Evolutionary conservation across 2,329 filamentous ascomycete genomes (phyloP), one percentile per base, ranked within the genome.

Genomic region (Talaromyces rugulosus): DNA sequence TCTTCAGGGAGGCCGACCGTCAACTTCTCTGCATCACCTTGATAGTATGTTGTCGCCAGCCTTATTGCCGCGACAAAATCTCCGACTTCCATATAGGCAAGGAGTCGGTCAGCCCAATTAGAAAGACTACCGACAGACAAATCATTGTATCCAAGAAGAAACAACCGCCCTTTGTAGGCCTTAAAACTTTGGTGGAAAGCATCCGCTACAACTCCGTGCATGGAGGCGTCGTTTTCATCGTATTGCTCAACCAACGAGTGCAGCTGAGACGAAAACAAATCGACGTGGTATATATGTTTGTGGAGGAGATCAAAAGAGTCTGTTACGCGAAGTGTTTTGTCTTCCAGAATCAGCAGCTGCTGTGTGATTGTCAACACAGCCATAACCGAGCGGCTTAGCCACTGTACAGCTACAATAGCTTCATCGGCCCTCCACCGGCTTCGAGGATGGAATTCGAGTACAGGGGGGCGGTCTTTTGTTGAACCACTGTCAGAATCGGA

Each of bases 161-260:
- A 99, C 40, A 97, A 82, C 33, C 94, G 86, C 5, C 95, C 93
- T 75, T 98, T 99, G 78, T 98, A 99, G 3, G 92, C 85, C 70
- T 91, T 92, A 77, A 98, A 94, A 75, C 94, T 97, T 92, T 98
- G 98, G 72, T 94, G 94, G 69, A 97, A 99, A 0, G 93, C 95
- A 80, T 99, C 95, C 7, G 94, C 94, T 55, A 98, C 91, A 8
- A 98, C 93, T 2, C 94, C 94, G 76, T 98, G 95, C 87, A 98
- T 90, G 0, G 92, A 91, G 0, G 86, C 82, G 69, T 97, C 92
- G 62, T 93, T 87, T 67, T 96, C 92, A 66, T 97, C 89, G 18
- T 95, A 81, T 64, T 93, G 89, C 74, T 98, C 95, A 27, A 99
- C 91, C 5, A 98, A 83, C 18, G 81, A 84, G 69, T 91, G 89